Percentiles rank a stretch among this genome's conserved stretches.
Evolutionary conservation across 306 rosid species (phyloP).

Genomic region (Quercus glauca): DNA sequence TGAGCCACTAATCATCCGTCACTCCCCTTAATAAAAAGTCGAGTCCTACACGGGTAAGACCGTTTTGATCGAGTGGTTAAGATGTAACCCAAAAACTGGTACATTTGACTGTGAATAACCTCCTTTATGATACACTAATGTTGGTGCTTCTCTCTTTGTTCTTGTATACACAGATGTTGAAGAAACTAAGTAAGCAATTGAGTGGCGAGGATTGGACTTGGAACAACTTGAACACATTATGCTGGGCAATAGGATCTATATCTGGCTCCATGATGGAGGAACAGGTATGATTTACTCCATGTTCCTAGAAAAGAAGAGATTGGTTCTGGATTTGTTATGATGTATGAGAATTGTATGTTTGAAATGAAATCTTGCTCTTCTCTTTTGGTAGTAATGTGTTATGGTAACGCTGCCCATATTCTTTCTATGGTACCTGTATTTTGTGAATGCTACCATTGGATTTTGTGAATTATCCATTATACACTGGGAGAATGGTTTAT

Average conservation of each 20-base stretch:
- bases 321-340: not conserved
- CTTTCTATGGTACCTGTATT: not conserved
- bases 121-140: not conserved
- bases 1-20: not conserved
- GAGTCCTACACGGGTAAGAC: no score
- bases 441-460: not conserved
- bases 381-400: not conserved
- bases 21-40: no score
- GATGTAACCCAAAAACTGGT: no score
- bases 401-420: not conserved
- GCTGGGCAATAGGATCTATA: constrained; percentile 99
- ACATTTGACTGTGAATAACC: not conserved
- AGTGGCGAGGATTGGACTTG: constrained; percentile 99
- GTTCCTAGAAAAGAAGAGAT: constrained; percentile 1
- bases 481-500: not conserved
- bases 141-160: not conserved
- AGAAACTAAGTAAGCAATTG: constrained; percentile 84
- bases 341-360: not conserved
- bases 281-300: constrained; percentile 54
- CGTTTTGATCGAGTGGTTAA: no score
- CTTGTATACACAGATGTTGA: constrained; percentile 70
- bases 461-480: not conserved
- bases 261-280: constrained; percentile 99
- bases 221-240: constrained; percentile 94
- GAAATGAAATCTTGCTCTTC: not conserved